Evolutionary conservation across 495 filamentous ascomycete species (phyloP), one percentile per base, ranked within the genome.

Genomic region (Pyrenula aspistea): DNA sequence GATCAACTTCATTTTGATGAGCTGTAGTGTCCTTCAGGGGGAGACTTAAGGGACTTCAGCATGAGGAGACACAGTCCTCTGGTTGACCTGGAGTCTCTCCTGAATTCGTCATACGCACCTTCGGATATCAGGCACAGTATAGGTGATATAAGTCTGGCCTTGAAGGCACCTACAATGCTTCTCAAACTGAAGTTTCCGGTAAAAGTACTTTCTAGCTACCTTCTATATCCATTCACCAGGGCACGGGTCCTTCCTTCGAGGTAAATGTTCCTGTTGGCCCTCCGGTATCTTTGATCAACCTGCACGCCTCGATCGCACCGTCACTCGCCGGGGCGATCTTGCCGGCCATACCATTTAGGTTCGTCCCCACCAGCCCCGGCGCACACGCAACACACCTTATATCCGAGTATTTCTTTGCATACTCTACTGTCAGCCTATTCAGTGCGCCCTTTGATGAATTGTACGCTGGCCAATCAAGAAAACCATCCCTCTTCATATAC

Each of bases 361-460:
- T 42, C 31, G 31, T 42, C 8, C 31, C 31, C 31, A 42, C 31
- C 4, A 42, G 15, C 8, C 31, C 31, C 31, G 31, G 31, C 4
- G 4, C 15, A 15, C 31, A 42, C 8, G 31, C 31, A 4, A 42
- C 31, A 15, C 31, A 42, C 31, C 31, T 42, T 4, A 42, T 42
- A 4, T 42, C 31, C 8, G 31, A 15, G 31, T 8, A 42, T 4
- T 42, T 4, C 15, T 15, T 42, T 15, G 31, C 31, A 42, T 42
- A 42, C 4, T 42, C 15, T 15, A 42, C 31, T 4, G 31, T 42
- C 31, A 42, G 31, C 15, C 31, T 4, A 15, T 42, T 42, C 31
- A 42, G 31, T 4, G 31, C 31, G 8, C 31, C 31, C 31, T 3
- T 54, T 63, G 24, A 73, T 54, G 12, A 66, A 67, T 15, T 42